Evolutionary conservation across 169 alveolate species (phyloP), one percentile per base, ranked within the genome.

Genomic region (Amoebophrya sp.): DNA sequence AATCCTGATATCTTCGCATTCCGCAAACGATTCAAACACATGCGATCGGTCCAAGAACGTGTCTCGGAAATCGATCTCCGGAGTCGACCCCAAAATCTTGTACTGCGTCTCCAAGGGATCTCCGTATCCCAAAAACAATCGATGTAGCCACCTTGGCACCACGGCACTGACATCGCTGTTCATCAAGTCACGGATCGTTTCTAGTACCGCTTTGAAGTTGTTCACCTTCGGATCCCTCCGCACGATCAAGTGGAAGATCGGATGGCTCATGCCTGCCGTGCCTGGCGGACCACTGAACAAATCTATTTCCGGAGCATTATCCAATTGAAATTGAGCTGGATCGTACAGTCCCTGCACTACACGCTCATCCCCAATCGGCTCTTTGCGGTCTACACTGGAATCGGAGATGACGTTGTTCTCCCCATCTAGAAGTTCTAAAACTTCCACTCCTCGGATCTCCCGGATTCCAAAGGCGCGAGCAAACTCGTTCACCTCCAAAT

Each of bases 211-310:
- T 92, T 96, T 96, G 93, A 97, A 97, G 93, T 96, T 97, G 92
- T 97, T 97, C 94, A 96, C 98, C 94, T 96, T 95, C 0, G 98
- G 95, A 77, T 96, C 95, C 53, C 99, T 94, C 89, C 98, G 95
- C 89, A 97, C 93, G 65, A 97, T 76, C 94, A 97, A 90, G 94
- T 97, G 96, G 93, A 97, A 96, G 89, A 94, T 29, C 83, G 76
- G 23, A 10, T 23, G n/a, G n/a, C 76, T 10, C 76, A 53, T n/a
- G n/a, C n/a, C n/a, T n/a, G n/a, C n/a, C n/a, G n/a, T n/a, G n/a
- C n/a, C n/a, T n/a, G n/a, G n/a, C n/a, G n/a, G n/a, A 97, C 54
- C 95, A 94, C 92, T 55, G 65, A 53, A 47, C 90, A 93, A 36
- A 39, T 93, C 94, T 38, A 41, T 92, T 33, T 93, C 76, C 40